phyloP scores from a whole-genome alignment of 164 flowering plant genomes.

The Chloranthus sessilifolius region DNA sequence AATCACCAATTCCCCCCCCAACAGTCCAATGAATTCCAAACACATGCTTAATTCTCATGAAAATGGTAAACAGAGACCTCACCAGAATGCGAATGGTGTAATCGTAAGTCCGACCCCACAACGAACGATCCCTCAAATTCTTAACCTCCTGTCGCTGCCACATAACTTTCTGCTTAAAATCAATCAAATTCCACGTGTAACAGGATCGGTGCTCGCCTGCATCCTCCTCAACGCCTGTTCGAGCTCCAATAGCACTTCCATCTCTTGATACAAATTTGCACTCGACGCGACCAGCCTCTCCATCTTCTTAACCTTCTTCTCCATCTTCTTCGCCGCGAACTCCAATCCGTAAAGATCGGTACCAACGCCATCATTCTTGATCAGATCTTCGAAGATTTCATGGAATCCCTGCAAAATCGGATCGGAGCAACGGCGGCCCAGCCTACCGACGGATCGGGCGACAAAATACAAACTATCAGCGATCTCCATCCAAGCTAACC shows the following conservation, averaged over 20 bases:
- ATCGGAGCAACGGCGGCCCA: conserved; percentile 58
- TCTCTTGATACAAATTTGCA: conserved; percentile 69
- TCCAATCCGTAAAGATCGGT: conserved; percentile 48
- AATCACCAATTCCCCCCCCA: conserved; percentile 15
- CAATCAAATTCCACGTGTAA: conserved; percentile 34
- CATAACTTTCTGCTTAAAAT: conserved; percentile 58
- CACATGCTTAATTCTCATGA: conserved; percentile 56
- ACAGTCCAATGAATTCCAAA: conserved; percentile 40
- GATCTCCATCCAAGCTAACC: conserved; percentile 54
- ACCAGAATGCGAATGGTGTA: conserved; percentile 55
- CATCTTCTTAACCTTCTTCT: conserved; percentile 78
- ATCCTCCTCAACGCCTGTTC: conserved; percentile 72
- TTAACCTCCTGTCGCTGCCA: conserved; percentile 78
- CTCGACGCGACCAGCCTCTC: conserved; percentile 45
- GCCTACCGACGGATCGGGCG: conserved; percentile 60
- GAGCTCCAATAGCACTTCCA: conserved; percentile 70
- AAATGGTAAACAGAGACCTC: conserved; percentile 65
- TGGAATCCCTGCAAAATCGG: conserved; percentile 57
- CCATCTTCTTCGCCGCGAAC: conserved; percentile 73
- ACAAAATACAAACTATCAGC: conserved; percentile 43
- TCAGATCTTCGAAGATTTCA: conserved; percentile 43
- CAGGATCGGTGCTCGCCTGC: conserved; percentile 36
- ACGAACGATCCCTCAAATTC: conserved; percentile 47
- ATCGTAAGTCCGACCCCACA: conserved; percentile 76
- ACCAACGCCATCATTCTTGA: conserved; percentile 23